phyloP scores from a whole-genome alignment of 306 rosid genomes.

The Malus sylvestris region DNA sequence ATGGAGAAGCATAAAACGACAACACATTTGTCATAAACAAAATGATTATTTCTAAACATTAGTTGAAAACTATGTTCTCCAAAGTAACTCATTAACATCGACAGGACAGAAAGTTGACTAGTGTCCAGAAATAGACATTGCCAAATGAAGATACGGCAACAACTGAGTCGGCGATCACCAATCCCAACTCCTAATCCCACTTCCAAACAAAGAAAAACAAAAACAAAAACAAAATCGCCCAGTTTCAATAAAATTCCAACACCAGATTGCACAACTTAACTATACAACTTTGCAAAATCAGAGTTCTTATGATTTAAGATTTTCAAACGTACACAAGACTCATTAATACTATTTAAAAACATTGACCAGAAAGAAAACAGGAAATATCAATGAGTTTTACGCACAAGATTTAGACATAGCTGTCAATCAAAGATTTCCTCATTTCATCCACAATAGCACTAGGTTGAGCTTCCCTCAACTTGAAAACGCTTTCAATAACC shows the following conservation, averaged over 20 bases:
- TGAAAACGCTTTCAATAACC: slow-evolving; percentile 84
- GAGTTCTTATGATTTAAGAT: neutral
- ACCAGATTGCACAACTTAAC: neutral
- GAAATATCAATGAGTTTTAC: neutral
- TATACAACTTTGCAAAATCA: neutral
- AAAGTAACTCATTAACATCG: too few relatives aligned
- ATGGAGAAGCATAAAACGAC: too few relatives aligned
- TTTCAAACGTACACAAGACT: neutral
- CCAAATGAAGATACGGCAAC: too few relatives aligned
- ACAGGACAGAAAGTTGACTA: too few relatives aligned
- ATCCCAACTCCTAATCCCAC: too few relatives aligned
- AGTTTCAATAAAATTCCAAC: neutral
- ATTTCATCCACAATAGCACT: slow-evolving; percentile 77
- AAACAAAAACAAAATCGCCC: too few relatives aligned
- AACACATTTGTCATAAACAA: too few relatives aligned
- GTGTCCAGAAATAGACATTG: too few relatives aligned
- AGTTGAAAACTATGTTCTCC: too few relatives aligned
- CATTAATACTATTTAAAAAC: neutral
- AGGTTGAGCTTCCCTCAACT: slow-evolving; percentile 81
- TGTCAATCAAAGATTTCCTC: slow-evolving; percentile 84
- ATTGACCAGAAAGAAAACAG: neutral
- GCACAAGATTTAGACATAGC: slow-evolving; percentile 38
- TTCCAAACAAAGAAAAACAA: too few relatives aligned
- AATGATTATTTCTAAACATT: too few relatives aligned
- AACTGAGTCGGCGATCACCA: too few relatives aligned